Conservation (phyloP, 768 basidiomycete genomes). For the Russula griseocarnosa region DNA sequence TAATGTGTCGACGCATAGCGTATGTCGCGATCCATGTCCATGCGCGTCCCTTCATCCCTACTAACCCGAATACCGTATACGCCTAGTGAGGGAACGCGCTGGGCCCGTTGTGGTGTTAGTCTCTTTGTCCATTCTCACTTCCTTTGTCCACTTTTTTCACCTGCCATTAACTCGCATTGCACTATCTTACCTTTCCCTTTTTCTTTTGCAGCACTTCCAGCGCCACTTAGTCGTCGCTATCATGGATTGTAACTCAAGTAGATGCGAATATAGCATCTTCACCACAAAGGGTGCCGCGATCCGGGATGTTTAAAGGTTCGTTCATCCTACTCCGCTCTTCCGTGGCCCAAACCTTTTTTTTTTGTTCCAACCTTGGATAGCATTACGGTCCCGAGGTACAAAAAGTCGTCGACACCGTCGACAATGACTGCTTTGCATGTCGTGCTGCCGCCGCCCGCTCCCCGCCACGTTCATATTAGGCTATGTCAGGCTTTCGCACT, state of each 20-base stretch:
- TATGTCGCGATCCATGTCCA: slow-evolving; percentile 39
- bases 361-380: slow-evolving; percentile 36
- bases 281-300: slow-evolving; percentile 53
- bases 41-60: slow-evolving; percentile 20
- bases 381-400: slow-evolving; percentile 67
- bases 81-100: slow-evolving; percentile 69
- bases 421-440: slow-evolving; percentile 69
- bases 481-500: background rate
- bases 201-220: slow-evolving; percentile 62
- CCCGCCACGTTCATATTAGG: slow-evolving; percentile 7
- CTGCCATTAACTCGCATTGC: slow-evolving; percentile 22
- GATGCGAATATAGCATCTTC: slow-evolving; percentile 63
- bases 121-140: background rate
- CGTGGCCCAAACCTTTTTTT: background rate
- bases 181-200: background rate
- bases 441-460: slow-evolving; percentile 49
- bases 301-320: slow-evolving; percentile 56
- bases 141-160: background rate
- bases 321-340: background rate
- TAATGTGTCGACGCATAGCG: slow-evolving; percentile 77
- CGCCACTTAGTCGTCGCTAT: slow-evolving; percentile 70
- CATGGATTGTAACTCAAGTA: slow-evolving; percentile 63
- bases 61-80: slow-evolving; percentile 6
- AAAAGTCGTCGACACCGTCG: slow-evolving; percentile 61
- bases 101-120: slow-evolving; percentile 64